Base-by-base conservation (phyloP, 202 grass and related monocot genomes). In the Brachypodium distachyon region DNA sequence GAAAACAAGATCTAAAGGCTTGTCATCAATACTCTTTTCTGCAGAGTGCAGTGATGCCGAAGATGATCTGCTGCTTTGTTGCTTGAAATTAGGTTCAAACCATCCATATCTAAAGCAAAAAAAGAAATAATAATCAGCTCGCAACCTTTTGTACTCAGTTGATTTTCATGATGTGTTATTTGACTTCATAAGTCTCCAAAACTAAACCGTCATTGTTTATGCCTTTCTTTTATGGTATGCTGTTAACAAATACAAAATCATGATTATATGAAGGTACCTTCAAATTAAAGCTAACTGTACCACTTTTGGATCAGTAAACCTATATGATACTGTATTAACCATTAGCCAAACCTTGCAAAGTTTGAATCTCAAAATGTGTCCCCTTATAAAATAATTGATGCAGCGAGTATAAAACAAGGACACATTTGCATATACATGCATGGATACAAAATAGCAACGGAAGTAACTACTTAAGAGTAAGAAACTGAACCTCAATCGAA, bases 41-140 rank as follows among this genome's bases (percentile, higher is more conserved):
- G 73, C 32, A 82, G 52, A 75, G 41, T 77, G 56, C 14, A 42
- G 32, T 66, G 71, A 49, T 77, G 48, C 18, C 61, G 67, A 55
- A 85, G 70, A 72, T 52, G 58, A 32, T 36, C 16, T 67, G 48
- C 59, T 83, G 29, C 19, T 73, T 80, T 39, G 83, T 73, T 77
- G 73, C 67, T 72, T 74, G 64, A 90, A 76, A 41, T 79, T 74
- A 70, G 53, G 53, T 22, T 51, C 84, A 76, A 93, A 90, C 91
- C 91, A 99, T 61, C 96, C 96, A 66, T 99, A 99, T 78, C 96
- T 99, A 54, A 39, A 47, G 81, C 58, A 63, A 21, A 73, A 74
- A 22, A 55, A 65, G 52, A 51, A 69, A 82, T 4, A 34, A 71
- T 54, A 7, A 43, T 67, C 19, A 84, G 18, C 17, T 21, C n/a